phyloP scores from a whole-genome alignment of 2,329 filamentous ascomycete genomes.

The Amylocarpus encephaloides region DNA sequence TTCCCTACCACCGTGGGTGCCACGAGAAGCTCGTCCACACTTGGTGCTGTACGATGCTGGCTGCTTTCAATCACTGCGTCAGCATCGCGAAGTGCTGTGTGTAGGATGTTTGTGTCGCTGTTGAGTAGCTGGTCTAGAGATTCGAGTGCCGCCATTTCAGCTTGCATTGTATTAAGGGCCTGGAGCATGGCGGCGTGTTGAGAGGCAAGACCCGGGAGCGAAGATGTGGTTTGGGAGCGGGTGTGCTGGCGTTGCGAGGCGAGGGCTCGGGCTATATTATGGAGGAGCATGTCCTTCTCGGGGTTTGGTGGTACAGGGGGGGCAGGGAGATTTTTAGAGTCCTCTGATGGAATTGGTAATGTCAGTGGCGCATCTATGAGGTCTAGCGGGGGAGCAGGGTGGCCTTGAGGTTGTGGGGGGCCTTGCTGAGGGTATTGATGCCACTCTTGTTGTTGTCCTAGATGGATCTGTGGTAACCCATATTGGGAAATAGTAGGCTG shows the following conservation, averaged over 20 bases:
- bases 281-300: slow-evolving; percentile 82
- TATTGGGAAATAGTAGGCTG: slow-evolving; percentile 18
- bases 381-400: slow-evolving; percentile 38
- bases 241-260: slow-evolving; percentile 62
- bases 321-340: slow-evolving; percentile 48
- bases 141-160: slow-evolving; percentile 65
- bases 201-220: slow-evolving; percentile 67
- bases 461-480: slow-evolving; percentile 16
- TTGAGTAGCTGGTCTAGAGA: slow-evolving; percentile 65
- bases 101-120: slow-evolving; percentile 72
- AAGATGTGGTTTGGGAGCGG: slow-evolving; percentile 65
- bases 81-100: slow-evolving; percentile 69
- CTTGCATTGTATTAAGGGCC: slow-evolving; percentile 63
- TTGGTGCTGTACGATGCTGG: slow-evolving; percentile 61
- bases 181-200: slow-evolving; percentile 72
- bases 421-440: slow-evolving; percentile 27
- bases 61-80: slow-evolving; percentile 71
- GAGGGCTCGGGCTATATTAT: slow-evolving; percentile 66
- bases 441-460: slow-evolving; percentile 23
- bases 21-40: slow-evolving; percentile 87
- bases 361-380: slow-evolving; percentile 48
- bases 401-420: slow-evolving; percentile 33
- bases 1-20: slow-evolving; percentile 88
- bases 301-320: slow-evolving; percentile 93
- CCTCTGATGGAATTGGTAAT: slow-evolving; percentile 40